Evolutionary conservation across 331 rosid species (phyloP), one percentile per base, ranked within the genome.

Genomic region (Dryas integrifolia): DNA sequence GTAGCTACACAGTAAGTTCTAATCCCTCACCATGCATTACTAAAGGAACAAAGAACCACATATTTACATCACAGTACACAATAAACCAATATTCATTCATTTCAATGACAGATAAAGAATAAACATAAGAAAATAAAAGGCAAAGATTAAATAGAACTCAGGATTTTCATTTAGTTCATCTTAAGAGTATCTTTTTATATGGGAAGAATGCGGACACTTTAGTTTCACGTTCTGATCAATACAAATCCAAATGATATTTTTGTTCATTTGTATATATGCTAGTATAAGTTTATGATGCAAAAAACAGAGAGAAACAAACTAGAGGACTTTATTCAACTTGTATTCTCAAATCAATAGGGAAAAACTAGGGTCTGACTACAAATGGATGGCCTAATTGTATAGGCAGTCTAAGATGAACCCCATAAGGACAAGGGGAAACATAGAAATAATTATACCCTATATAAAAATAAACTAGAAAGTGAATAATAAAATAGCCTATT

Each of bases 1-100:
- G 71, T 6, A 47, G 66, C 7, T 13, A 60, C 18, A 62, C 35
- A 52, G 18, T 61, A 59, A 77, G 72, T 72, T 74, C 14, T 68
- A 69, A 41, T 71, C 52, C 70, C 60, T 48, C 55, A 38, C 47
- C 59, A 60, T 58, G 65, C 44, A 63, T 69, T 65, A 24, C 41
- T 15, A 62, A 64, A 68, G 40, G 38, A 77, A 52, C 58, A 60
- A 47, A 39, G 21, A 49, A 76, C 21, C 46, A 56, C 44, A 51
- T 59, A 65, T n/a, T 16, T 59, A 18, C 76, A 48, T 51, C 65
- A 65, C 14, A 0, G 13, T 39, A 67, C 2, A 9, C 18, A 57
- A 35, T 24, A 4, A 40, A 12, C 35, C 40, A 43, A 38, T 9
- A 35, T 43, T 41, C 35, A 30, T 1, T 30, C 35, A 30, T 30